Percentiles rank a stretch among this genome's conserved stretches.
Conservation (phyloP, 805 yeast species). For the Priceomyces fermenticarens region DNA sequence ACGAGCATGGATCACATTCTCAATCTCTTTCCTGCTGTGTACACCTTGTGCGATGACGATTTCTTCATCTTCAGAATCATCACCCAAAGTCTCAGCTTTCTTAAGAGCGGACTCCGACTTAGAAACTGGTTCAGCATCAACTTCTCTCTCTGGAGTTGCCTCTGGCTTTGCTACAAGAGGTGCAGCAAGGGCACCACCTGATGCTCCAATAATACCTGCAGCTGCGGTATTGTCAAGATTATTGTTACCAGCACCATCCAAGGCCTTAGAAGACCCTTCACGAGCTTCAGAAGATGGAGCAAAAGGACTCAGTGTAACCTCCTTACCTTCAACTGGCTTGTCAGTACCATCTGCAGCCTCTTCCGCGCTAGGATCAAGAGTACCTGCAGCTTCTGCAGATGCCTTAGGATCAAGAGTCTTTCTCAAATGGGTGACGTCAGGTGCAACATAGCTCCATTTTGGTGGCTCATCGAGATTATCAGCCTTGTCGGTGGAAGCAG, state of each 20-base stretch:
- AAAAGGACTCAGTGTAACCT: too few relatives aligned
- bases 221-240: too few relatives aligned
- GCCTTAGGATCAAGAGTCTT: not conserved
- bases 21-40: constrained; percentile 23
- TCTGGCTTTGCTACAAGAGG: not conserved
- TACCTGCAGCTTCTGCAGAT: not conserved
- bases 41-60: constrained; percentile 40
- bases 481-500: too few relatives aligned
- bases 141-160: constrained; percentile 15
- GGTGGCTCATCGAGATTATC: not conserved
- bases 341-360: not conserved
- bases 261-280: too few relatives aligned
- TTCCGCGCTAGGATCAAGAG: not conserved
- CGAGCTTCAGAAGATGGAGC: too few relatives aligned
- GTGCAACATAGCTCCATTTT: not conserved
- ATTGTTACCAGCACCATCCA: too few relatives aligned
- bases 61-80: constrained; percentile 26
- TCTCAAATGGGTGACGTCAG: too few relatives aligned
- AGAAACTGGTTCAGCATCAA: constrained; percentile 20
- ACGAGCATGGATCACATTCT: constrained; percentile 31
- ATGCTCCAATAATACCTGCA: too few relatives aligned
- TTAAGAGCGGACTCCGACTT: not conserved
- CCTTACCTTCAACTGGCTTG: not conserved
- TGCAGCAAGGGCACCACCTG: too few relatives aligned
- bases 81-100: not conserved